A percentile compares a stretch with the other conserved stretches of the same genome.
Conservation (phyloP, 2,329 filamentous ascomycete genomes). For the Helminthosporium solani region DNA sequence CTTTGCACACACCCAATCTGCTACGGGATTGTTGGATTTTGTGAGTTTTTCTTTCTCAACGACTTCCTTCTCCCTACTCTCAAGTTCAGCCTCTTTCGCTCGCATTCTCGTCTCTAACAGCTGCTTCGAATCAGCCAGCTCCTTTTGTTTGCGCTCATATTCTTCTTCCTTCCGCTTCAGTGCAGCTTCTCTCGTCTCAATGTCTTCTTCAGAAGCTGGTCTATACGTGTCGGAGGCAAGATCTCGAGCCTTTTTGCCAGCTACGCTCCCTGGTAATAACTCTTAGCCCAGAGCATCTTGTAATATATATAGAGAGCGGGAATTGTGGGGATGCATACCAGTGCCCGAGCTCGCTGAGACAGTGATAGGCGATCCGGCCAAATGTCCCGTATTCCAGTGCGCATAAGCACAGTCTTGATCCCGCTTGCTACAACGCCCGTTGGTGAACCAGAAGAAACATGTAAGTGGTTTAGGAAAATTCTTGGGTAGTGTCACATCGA, state of each 20-base stretch:
- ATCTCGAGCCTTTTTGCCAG: constrained; percentile 2
- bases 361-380: constrained; percentile 5
- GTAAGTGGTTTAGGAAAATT: constrained; percentile 11
- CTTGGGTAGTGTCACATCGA: constrained; percentile 6
- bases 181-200: not conserved
- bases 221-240: not conserved
- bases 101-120: constrained; percentile 1
- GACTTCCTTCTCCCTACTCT: constrained; percentile 1
- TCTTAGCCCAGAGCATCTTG: no score
- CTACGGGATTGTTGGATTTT: not conserved
- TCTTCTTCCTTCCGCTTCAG: not conserved
- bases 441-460: constrained; percentile 11
- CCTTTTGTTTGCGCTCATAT: not conserved
- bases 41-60: constrained; percentile 1
- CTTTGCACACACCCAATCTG: not conserved
- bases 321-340: not conserved
- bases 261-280: not conserved
- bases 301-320: not conserved
- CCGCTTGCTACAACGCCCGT: constrained; percentile 5
- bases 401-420: constrained; percentile 10
- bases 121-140: not conserved
- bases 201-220: not conserved
- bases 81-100: constrained; percentile 4
- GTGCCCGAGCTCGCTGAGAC: not conserved
- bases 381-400: constrained; percentile 7